Evolutionary conservation across 768 basidiomycete species (phyloP).

Genomic region (Saitozyma podzolica): DNA sequence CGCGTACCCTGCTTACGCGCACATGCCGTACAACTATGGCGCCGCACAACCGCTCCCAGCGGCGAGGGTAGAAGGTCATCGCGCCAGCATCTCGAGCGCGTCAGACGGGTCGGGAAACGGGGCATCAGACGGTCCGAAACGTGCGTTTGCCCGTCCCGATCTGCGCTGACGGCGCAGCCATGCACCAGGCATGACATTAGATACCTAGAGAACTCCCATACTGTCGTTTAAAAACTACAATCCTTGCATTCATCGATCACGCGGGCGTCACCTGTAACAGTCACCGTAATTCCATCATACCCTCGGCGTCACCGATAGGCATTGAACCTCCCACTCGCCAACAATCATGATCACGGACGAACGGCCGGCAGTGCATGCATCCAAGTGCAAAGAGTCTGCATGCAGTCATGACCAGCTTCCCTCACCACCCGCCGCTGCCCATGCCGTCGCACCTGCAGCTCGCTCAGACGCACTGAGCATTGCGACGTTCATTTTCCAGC

Average conservation of each 20-base stretch:
- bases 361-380: too few species aligned
- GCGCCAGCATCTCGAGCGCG: slow-evolving; percentile 35
- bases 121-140: slow-evolving; percentile 20
- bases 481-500: slow-evolving; percentile 33
- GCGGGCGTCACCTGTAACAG: too few species aligned
- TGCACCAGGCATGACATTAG: neutral
- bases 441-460: slow-evolving; percentile 19
- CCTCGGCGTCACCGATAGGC: too few species aligned
- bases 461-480: slow-evolving; percentile 27
- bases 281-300: too few species aligned
- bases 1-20: slow-evolving; percentile 2
- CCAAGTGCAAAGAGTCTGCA: too few species aligned
- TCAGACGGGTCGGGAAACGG: slow-evolving; percentile 39
- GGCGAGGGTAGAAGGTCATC: slow-evolving; percentile 16
- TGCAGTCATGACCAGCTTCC: slow-evolving; percentile 20
- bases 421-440: slow-evolving; percentile 19
- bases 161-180: neutral
- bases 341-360: too few species aligned
- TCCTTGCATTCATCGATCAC: too few species aligned
- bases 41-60: neutral
- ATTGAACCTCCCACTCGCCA: too few species aligned
- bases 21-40: neutral
- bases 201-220: too few species aligned
- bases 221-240: too few species aligned
- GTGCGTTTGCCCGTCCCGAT: neutral